Evolutionary conservation across 352 stramenopile species (phyloP).

Genomic region (Phytophthora vignae): DNA sequence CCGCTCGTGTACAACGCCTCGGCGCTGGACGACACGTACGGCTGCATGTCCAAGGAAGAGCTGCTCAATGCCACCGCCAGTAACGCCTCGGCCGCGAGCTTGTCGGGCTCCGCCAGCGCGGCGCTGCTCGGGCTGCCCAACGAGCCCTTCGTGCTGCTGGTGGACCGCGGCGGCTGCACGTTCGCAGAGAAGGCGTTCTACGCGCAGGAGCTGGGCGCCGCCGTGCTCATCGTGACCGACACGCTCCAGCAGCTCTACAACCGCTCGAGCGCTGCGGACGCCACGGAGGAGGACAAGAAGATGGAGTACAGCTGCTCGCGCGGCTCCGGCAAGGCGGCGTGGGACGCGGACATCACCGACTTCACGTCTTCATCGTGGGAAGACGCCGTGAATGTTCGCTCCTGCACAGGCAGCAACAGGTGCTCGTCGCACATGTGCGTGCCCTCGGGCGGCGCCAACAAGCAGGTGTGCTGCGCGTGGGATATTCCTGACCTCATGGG

Average conservation of each 20-base stretch:
- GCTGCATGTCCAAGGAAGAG: slow-evolving; percentile 51
- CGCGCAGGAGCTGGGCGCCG: slow-evolving; percentile 71
- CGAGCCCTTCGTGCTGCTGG: slow-evolving; percentile 68
- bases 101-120: slow-evolving; percentile 8
- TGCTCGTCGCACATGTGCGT: slow-evolving; percentile 75
- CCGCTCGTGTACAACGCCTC: slow-evolving; percentile 58
- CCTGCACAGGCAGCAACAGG: slow-evolving; percentile 45
- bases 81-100: slow-evolving; percentile 21
- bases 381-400: slow-evolving; percentile 48
- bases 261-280: slow-evolving; percentile 42
- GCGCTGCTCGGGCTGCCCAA: slow-evolving; percentile 33
- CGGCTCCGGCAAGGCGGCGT: slow-evolving; percentile 42
- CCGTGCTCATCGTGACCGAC: slow-evolving; percentile 79
- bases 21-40: slow-evolving; percentile 53
- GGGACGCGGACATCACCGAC: slow-evolving; percentile 41
- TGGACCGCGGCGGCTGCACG: slow-evolving; percentile 76
- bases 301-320: slow-evolving; percentile 74
- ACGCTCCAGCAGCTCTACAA: slow-evolving; percentile 79
- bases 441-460: slow-evolving; percentile 54
- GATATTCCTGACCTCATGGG: slow-evolving; percentile 80
- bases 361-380: slow-evolving; percentile 40
- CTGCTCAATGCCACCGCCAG: slow-evolving; percentile 32
- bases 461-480: slow-evolving; percentile 82
- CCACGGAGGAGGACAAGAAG: slow-evolving; percentile 40
- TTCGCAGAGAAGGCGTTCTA: slow-evolving; percentile 82